These are phyloP conservation scores for Trametes coccinea DNA, from an alignment of 768 basidiomycete species.

Conservation along the genomic window DNA sequence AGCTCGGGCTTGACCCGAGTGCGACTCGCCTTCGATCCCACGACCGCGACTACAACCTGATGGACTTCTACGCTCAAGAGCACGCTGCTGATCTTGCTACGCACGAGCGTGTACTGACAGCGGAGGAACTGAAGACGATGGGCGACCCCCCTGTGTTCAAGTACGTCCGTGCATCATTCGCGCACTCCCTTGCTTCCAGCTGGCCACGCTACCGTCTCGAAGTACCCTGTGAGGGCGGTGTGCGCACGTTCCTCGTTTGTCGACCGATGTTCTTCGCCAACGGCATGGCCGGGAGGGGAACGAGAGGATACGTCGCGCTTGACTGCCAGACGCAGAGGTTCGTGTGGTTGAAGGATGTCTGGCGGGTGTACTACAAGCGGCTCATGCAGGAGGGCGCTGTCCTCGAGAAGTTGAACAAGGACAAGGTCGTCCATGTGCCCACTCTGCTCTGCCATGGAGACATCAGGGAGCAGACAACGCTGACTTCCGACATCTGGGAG, in stretches of 20 bases:
- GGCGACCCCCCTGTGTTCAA: background rate
- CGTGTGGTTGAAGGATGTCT: conserved; percentile 15
- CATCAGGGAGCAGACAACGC: background rate
- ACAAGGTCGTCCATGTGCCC: background rate
- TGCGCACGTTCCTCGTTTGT: background rate
- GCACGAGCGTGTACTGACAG: no score
- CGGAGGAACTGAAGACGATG: no score
- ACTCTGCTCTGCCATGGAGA: conserved; percentile 13
- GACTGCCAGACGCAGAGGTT: background rate
- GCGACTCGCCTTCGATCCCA: no score
- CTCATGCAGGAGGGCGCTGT: conserved; percentile 3
- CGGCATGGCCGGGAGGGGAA: background rate
- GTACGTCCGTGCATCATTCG: conserved; percentile 1
- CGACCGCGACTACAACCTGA: no score
- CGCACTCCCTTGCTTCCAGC: background rate
- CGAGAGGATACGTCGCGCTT: conserved; percentile 7
- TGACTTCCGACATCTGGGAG: background rate
- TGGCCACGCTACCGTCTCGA: conserved; percentile 8
- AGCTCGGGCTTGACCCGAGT: no score
- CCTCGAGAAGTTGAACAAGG: background rate
- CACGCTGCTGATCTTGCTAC: no score
- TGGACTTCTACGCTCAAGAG: no score
- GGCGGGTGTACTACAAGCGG: conserved; percentile 1
- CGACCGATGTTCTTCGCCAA: background rate
- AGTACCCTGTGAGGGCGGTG: background rate